These are phyloP conservation scores for Schizophyllum commune DNA, from an alignment of 1,284 basidiomycete species.

Conservation along the genomic window DNA sequence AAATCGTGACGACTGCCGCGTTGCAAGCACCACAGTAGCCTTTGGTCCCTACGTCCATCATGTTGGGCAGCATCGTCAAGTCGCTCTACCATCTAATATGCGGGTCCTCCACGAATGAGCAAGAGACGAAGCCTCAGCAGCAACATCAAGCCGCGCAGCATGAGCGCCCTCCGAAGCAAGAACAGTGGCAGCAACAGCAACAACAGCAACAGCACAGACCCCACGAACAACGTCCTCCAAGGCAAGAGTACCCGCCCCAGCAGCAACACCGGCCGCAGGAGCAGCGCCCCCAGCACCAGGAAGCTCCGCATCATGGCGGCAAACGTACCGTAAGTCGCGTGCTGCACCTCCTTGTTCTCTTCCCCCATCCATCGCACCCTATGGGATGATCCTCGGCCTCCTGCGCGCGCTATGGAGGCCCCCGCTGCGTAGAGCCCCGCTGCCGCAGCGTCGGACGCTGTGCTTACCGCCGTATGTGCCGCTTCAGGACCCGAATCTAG, in stretches of 20 bases:
- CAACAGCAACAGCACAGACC: constrained; percentile 12
- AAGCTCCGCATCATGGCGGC: neutral
- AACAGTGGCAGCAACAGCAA: constrained; percentile 8
- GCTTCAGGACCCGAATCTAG: constrained; percentile 48
- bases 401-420: neutral
- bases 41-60: neutral
- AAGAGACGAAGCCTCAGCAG: constrained; percentile 8
- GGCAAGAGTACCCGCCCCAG: constrained; percentile 6
- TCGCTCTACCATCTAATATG: constrained; percentile 19
- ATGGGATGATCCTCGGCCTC: neutral
- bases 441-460: neutral
- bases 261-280: constrained; percentile 6
- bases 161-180: neutral
- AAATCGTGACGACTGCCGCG: neutral
- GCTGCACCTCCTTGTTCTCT: neutral
- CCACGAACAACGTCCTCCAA: constrained; percentile 9
- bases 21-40: neutral
- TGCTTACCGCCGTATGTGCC: neutral
- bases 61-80: constrained; percentile 5
- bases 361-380: neutral
- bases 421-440: neutral
- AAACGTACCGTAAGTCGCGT: neutral
- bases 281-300: constrained; percentile 6
- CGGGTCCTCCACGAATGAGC: constrained; percentile 5
- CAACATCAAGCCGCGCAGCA: constrained; percentile 8